Conservation (phyloP, 2,329 filamentous ascomycete genomes). For the Phyllachora maydis region DNA sequence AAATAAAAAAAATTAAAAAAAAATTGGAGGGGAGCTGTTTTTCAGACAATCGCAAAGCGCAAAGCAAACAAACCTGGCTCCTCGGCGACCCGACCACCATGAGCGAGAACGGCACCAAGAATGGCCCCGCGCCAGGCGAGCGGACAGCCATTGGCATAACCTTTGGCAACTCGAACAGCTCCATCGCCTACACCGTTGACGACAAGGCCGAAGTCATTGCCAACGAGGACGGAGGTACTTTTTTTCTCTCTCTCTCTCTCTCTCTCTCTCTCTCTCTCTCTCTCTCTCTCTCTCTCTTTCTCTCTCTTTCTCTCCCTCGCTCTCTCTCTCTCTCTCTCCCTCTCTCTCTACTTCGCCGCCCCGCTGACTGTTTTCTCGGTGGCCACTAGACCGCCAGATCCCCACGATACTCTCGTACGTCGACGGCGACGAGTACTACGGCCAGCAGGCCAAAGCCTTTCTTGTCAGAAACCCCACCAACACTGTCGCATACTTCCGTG, state of each 20-base stretch:
- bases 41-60: too few relatives aligned
- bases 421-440: slow-evolving; percentile 90
- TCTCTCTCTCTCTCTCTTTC: not conserved
- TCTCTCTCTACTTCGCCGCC: too few relatives aligned
- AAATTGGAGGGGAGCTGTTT: slow-evolving; percentile 1
- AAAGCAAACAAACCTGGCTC: too few relatives aligned
- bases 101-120: slow-evolving; percentile 22
- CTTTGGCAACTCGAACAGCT: slow-evolving; percentile 97
- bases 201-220: slow-evolving; percentile 96
- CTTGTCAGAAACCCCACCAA: slow-evolving; percentile 82
- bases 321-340: too few relatives aligned
- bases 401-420: slow-evolving; percentile 88
- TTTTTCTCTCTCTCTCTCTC: not conserved
- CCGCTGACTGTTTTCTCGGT: slow-evolving; percentile 1
- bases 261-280: not conserved
- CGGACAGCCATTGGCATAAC: slow-evolving; percentile 77
- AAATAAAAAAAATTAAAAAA: too few relatives aligned
- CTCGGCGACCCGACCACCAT: too few relatives aligned
- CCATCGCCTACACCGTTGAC: slow-evolving; percentile 81
- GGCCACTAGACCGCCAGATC: slow-evolving; percentile 67
- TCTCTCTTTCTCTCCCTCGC: too few relatives aligned
- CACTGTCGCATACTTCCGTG: slow-evolving; percentile 88
- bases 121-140: slow-evolving; percentile 30
- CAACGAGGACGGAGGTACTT: slow-evolving; percentile 82
- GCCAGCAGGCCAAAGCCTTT: slow-evolving; percentile 85